Evolutionary conservation across 352 stramenopile genomes (phyloP), one percentile per base, ranked within the genome.

Genomic region (Globisporangium acanthophoron): DNA sequence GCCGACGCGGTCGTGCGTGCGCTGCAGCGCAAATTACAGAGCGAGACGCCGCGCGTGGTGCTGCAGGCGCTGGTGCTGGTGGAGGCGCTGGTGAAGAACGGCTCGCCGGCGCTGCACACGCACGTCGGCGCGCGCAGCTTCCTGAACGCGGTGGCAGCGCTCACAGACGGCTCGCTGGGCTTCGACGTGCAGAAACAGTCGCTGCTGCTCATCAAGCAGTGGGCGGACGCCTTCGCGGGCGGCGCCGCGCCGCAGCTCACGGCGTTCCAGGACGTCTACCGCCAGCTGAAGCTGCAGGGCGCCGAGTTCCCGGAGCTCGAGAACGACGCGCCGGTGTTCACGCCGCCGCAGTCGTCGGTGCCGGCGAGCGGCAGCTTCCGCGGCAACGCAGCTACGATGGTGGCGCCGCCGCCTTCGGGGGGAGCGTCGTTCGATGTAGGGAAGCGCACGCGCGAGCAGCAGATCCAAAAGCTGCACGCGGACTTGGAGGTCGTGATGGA

Each of bases 1-100:
- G 85, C 76, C 37, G 78, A 88, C 60, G 70, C 83, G 24, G 74
- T 90, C 12, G 79, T 90, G 55, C 76, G 70, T 1, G 56, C 76
- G 4, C 56, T 92, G 51, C 78, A 87, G 67, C 69, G 62, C 5
- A 75, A 74, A 12, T 67, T 92, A 55, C 80, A 89, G 54, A 82
- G 65, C 59, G 69, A 64, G 12, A 67, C 58, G 31, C 65, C 80
- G 1, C 78, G 80, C 31, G 59, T 63, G 21, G 62, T 74, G 50
- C 69, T 88, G 3, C 64, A 84, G 47, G 64, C 85, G 59, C 65
- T 94, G 11, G 61, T 91, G 48, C 58, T 92, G 39, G 78, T 72
- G 0, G 85, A 92, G 54, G 87, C 81, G 16, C 39, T 91, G 33
- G 80, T 94, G 45, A 92, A 92, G 65, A 94, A 94, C 58, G 82